Percentiles rank a stretch among this genome's conserved stretches.
phyloP scores from a whole-genome alignment of 78 protist genomes.

The Parvularia atlantis region DNA sequence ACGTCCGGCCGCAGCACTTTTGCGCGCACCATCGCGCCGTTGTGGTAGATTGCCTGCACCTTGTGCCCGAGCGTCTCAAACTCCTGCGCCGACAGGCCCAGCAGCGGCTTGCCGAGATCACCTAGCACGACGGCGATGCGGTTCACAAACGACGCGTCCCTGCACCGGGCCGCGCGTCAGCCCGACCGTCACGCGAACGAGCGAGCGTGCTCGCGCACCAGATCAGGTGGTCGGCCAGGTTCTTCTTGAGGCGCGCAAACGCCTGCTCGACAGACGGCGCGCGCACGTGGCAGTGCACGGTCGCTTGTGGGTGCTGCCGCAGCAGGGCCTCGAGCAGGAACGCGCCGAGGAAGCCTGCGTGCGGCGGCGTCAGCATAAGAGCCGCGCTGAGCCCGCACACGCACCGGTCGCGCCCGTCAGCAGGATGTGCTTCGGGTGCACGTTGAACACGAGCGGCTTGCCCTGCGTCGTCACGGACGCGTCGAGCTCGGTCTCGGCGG shows the following conservation, averaged over 20 bases:
- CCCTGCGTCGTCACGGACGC: neutral
- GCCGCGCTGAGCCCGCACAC: conserved; percentile 28
- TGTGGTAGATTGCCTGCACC: conserved; percentile 17
- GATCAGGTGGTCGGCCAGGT: neutral
- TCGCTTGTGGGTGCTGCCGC: neutral
- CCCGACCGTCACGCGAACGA: too few species aligned
- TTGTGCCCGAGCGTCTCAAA: neutral
- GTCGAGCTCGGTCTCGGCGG: conserved; percentile 1
- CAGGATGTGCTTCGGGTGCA: neutral
- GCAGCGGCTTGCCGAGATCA: neutral
- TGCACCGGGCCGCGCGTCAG: too few species aligned
- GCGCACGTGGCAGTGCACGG: conserved; percentile 14
- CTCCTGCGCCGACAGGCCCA: neutral
- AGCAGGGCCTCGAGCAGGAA: conserved; percentile 22
- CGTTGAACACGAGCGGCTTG: too few species aligned
- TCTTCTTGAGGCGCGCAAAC: neutral
- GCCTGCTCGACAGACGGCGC: neutral
- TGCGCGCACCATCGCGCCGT: too few species aligned
- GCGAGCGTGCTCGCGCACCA: too few species aligned
- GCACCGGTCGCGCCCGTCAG: conserved; percentile 50
- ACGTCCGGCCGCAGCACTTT: neutral
- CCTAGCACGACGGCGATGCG: conserved; percentile 1
- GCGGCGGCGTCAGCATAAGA: neutral
- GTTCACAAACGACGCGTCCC: too few species aligned
- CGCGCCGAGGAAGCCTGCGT: conserved; percentile 42